Evolutionary conservation across 257 asterid genomes (phyloP).

Genomic region (Henckelia pumila): DNA sequence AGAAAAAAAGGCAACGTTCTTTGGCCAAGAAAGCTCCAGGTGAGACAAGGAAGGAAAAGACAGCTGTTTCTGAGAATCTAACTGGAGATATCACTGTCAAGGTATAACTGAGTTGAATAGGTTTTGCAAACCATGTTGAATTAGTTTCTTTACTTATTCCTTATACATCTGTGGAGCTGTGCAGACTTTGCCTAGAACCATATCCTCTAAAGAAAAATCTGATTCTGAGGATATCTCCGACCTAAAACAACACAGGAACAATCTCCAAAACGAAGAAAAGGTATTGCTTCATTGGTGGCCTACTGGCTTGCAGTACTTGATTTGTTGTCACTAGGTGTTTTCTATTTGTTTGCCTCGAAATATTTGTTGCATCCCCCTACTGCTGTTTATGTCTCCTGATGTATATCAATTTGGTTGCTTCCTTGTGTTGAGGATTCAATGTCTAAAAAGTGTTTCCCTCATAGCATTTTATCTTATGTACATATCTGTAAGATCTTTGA

Average conservation of each 20-base stretch:
- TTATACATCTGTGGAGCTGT: neutral
- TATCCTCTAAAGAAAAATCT: conserved; percentile 15
- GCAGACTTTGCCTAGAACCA: neutral
- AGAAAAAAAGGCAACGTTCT: neutral
- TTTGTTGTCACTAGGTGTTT: neutral
- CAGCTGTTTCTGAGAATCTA: neutral
- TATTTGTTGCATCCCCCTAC: neutral
- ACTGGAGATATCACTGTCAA: neutral
- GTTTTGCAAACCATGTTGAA: neutral
- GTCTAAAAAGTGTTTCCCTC: neutral
- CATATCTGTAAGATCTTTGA: neutral
- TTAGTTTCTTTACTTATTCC: neutral
- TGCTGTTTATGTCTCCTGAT: neutral
- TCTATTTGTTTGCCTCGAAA: neutral
- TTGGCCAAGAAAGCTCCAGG: neutral
- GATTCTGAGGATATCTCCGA: conserved; percentile 12
- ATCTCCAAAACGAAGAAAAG: conserved; percentile 5
- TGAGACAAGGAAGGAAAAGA: neutral
- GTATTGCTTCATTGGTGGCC: conserved; percentile 12
- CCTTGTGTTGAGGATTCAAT: neutral
- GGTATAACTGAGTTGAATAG: neutral
- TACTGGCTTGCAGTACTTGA: neutral
- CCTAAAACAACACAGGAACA: neutral
- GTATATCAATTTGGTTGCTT: neutral
- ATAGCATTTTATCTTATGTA: neutral